Conservation (phyloP, 441 rosid species). For the Manihot esculenta region DNA sequence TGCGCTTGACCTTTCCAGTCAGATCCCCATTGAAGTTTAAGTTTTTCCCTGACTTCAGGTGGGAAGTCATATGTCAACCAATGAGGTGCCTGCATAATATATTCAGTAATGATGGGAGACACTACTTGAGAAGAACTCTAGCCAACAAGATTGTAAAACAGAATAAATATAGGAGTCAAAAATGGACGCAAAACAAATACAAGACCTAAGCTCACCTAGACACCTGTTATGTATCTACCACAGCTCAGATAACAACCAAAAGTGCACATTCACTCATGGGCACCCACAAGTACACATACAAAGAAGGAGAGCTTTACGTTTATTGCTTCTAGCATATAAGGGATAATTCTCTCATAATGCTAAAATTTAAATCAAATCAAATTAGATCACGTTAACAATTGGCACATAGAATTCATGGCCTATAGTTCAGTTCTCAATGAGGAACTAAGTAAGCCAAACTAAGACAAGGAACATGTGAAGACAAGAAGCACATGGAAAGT, state of each 20-base stretch:
- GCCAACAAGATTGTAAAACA: background rate
- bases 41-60: conserved; percentile 71
- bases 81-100: conserved; percentile 53
- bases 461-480: too few relatives aligned
- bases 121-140: background rate
- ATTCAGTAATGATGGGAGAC: background rate
- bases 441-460: too few relatives aligned
- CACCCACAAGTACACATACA: background rate
- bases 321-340: too few relatives aligned
- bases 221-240: background rate
- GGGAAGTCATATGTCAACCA: conserved; percentile 95
- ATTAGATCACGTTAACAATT: background rate
- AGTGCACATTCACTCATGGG: background rate
- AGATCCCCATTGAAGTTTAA: conserved; percentile 72
- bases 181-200: background rate
- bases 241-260: background rate
- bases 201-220: background rate
- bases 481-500: background rate
- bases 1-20: conserved; percentile 98
- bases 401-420: background rate
- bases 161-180: background rate
- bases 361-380: background rate
- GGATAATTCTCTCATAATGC: background rate
- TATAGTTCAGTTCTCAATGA: background rate
- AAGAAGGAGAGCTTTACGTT: background rate